These are phyloP conservation scores for Pleurotus tuber-regium DNA, from an alignment of 768 basidiomycete genomes.

Conservation along the genomic window DNA sequence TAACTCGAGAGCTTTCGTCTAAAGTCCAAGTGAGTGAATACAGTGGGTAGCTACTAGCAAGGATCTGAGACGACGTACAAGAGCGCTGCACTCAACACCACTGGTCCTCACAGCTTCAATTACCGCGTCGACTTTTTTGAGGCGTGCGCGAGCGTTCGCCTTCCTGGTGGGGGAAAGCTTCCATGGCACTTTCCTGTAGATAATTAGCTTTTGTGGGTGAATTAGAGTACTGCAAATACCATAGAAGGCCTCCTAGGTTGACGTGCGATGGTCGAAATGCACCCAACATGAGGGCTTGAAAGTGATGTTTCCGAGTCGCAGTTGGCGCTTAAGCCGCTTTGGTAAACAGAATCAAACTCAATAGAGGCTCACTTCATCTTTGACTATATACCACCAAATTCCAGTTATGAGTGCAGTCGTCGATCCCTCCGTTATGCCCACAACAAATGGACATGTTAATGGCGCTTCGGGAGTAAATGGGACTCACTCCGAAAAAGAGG, in stretches of 20 bases:
- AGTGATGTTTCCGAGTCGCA: constrained; percentile 3
- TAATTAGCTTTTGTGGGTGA: constrained; percentile 5
- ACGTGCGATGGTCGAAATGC: constrained; percentile 74
- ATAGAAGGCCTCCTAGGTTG: constrained; percentile 76
- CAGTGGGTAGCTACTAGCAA: background rate
- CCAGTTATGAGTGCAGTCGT: constrained; percentile 51
- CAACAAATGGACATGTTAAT: constrained; percentile 40
- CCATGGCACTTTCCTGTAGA: constrained; percentile 89
- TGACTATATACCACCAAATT: too few relatives aligned
- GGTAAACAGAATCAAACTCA: background rate
- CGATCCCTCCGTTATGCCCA: constrained; percentile 20
- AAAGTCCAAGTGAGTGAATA: background rate
- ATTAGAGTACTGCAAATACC: constrained; percentile 43
- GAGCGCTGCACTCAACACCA: constrained; percentile 71
- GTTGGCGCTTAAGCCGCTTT: background rate
- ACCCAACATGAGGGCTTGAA: constrained; percentile 65
- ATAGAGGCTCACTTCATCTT: too few relatives aligned
- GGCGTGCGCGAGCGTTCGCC: constrained; percentile 82
- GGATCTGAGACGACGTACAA: constrained; percentile 51
- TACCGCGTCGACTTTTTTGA: constrained; percentile 92
- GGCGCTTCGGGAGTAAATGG: constrained; percentile 41
- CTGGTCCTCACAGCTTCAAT: constrained; percentile 84
- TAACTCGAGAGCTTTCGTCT: constrained; percentile 75
- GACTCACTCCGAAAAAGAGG: too few relatives aligned
- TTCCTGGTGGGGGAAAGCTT: constrained; percentile 89